Conservation (phyloP, 768 basidiomycete genomes). For the Leucosporidium scottii region DNA sequence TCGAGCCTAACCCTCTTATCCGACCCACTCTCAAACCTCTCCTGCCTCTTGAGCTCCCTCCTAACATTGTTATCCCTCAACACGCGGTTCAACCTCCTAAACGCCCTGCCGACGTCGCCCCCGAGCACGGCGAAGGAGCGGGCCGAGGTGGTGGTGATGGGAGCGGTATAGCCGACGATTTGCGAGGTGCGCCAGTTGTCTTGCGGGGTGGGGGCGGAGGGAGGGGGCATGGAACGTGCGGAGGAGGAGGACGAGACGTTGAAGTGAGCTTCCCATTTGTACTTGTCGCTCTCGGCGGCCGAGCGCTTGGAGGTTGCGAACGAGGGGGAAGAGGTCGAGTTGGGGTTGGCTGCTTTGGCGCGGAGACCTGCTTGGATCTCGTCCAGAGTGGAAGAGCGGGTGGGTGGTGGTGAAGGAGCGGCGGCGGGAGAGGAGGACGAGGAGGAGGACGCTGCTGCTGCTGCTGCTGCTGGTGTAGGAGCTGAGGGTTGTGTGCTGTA, state of each 20-base stretch:
- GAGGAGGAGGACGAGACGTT: background rate
- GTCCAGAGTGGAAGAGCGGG: too few species aligned
- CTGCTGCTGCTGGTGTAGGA: background rate
- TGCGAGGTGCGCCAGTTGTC: slow-evolving; percentile 7
- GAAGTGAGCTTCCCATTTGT: background rate
- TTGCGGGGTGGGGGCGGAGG: slow-evolving; percentile 8
- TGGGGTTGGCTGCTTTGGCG: background rate
- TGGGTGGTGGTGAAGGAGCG: background rate
- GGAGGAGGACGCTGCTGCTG: background rate
- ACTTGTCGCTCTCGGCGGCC: too few species aligned
- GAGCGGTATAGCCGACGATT: slow-evolving; percentile 15
- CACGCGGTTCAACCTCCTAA: slow-evolving; percentile 23
- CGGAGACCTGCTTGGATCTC: too few species aligned
- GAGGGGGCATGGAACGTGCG: background rate
- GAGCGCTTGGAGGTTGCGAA: too few species aligned
- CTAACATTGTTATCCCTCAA: slow-evolving; percentile 31
- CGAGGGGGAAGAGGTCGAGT: background rate
- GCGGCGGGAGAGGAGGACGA: background rate
- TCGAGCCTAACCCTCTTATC: slow-evolving; percentile 29
- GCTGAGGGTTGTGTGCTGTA: background rate
- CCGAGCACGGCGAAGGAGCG: slow-evolving; percentile 21
- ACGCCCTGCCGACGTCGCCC: slow-evolving; percentile 29
- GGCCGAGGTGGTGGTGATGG: slow-evolving; percentile 18
- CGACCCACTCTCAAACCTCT: slow-evolving; percentile 37
- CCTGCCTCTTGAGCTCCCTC: slow-evolving; percentile 40